Evolutionary conservation across 345 rosid genomes (phyloP).

Genomic region (Ceriops decandra): DNA sequence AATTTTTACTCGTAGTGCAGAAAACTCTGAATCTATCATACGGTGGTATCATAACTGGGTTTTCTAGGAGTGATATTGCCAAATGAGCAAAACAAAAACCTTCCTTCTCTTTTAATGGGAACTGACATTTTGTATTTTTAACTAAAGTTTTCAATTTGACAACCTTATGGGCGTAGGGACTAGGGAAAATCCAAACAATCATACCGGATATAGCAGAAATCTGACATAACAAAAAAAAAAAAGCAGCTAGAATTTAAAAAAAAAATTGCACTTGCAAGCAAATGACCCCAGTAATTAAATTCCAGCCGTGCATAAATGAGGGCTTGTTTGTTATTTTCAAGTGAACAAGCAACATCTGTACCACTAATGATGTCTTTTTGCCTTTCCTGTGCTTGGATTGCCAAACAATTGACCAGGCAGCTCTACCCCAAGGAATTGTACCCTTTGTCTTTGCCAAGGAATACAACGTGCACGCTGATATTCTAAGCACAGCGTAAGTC

Average conservation of each 20-base stretch:
- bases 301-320: not conserved
- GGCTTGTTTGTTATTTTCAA: conserved; percentile 1
- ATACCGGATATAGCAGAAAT: too few relatives aligned
- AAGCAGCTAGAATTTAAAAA: not conserved
- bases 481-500: conserved; percentile 72
- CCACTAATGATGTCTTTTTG: conserved; percentile 22
- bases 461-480: conserved; percentile 71
- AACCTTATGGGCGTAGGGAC: too few relatives aligned
- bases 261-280: not conserved
- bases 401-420: conserved; percentile 48
- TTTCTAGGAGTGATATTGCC: not conserved
- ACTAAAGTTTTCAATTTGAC: too few relatives aligned
- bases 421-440: conserved; percentile 80
- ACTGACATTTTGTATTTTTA: too few relatives aligned
- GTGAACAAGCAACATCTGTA: conserved; percentile 14
- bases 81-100: conserved; percentile 3
- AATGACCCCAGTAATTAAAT: not conserved
- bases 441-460: conserved; percentile 90
- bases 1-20: not conserved
- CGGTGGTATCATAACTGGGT: not conserved
- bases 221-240: not conserved
- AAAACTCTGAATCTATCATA: conserved; percentile 23
- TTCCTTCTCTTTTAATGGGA: not conserved
- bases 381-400: conserved; percentile 11
- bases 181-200: too few relatives aligned